These are phyloP conservation scores for Geranomyces michiganensis DNA, from an alignment of 192 early-diverging fungal species.

Conservation along the genomic window DNA sequence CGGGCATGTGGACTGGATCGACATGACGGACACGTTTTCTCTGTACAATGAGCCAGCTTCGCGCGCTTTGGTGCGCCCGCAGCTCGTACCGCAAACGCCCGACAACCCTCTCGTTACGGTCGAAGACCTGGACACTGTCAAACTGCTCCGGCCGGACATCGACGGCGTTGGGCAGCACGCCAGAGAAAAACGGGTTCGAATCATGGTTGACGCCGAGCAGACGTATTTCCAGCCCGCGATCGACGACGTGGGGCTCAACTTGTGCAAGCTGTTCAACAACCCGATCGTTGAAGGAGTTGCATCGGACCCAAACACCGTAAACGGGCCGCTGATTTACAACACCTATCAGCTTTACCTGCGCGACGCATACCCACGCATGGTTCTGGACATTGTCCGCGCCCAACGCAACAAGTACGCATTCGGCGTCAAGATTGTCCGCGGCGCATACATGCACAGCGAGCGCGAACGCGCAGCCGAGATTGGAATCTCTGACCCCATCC, in stretches of 20 bases:
- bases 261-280: constrained; percentile 75
- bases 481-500: constrained; percentile 79
- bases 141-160: constrained; percentile 68
- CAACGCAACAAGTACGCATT: constrained; percentile 73
- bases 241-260: constrained; percentile 75
- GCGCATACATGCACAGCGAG: constrained; percentile 80
- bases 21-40: constrained; percentile 67
- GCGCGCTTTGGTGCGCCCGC: constrained; percentile 43
- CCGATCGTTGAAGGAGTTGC: constrained; percentile 7
- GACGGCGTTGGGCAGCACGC: constrained; percentile 70
- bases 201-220: constrained; percentile 95
- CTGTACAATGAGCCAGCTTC: constrained; percentile 60
- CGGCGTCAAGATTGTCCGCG: constrained; percentile 88
- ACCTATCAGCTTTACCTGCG: constrained; percentile 96
- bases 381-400: constrained; percentile 67
- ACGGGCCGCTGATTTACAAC: constrained; percentile 79
- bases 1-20: constrained; percentile 67
- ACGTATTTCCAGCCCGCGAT: constrained; percentile 91
- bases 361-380: constrained; percentile 63
- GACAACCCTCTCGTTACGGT: constrained; percentile 29
- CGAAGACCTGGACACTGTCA: constrained; percentile 73
- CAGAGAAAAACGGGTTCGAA: constrained; percentile 59
- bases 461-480: constrained; percentile 69
- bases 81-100: constrained; percentile 12
- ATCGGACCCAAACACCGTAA: background rate